Evolutionary conservation across 257 asterid species (phyloP), one percentile per base, ranked within the genome.

Genomic region (Fraxinus pennsylvanica): DNA sequence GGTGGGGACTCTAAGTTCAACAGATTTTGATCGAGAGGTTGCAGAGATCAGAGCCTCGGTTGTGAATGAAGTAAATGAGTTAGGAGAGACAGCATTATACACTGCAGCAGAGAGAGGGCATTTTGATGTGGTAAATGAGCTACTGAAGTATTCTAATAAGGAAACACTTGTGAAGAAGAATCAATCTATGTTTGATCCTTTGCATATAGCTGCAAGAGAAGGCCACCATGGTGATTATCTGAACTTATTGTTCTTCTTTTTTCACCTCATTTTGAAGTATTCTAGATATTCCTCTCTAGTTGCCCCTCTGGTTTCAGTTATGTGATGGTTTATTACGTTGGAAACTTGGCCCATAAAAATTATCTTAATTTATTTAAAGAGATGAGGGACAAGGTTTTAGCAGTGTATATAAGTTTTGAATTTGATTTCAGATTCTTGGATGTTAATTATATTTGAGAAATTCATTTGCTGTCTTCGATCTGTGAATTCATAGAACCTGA

Each of bases 61-160:
- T 47, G 87, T 87, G 30, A 87, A 84, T 41, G 93, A 89, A 80
- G 87, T 84, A 10, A 89, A 89, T 77, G 93, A 89, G 84, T 82
- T 89, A 82, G 93, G 93, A 19, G 93, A 89, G 81, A 89, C 93
- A 0, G 87, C 90, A 0, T 47, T 89, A 78, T 86, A 75, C 32
- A 85, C 86, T 36, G 93, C 93, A 14, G 93, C 91, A 1, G 91
- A 89, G 79, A 84, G 68, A 76, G 93, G 93, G 82, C 87, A 87
- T 74, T 77, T 87, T 63, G 87, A 87, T 10, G 91, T 89, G 68
- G 93, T 89, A 22, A 87, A 81, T 59, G 89, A 87, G 85, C 86
- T 89, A 65, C 83, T 89, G 32, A 84, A 84, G 84, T 83, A 85
- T 66, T 83, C 90, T 0, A 87, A 81, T 54, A 82, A 70, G 68